Evolutionary conservation across 768 basidiomycete species (phyloP).

Genomic region (Pleurotus djamor): DNA sequence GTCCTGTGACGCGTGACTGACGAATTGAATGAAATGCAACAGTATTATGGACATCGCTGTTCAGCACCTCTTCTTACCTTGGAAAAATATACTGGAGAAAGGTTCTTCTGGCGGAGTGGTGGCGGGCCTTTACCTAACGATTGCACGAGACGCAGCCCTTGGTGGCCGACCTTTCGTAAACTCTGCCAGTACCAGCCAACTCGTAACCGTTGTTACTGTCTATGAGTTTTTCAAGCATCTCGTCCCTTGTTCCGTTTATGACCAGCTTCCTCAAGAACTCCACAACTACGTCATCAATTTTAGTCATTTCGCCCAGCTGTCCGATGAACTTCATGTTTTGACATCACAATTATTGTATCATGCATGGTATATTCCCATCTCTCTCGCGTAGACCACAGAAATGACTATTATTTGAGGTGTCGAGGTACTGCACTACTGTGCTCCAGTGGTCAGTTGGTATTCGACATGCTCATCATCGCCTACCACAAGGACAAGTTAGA

Average conservation of each 20-base stretch:
- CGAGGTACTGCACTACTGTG: constrained; percentile 4
- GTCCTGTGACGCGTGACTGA: too few relatives aligned
- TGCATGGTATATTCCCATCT: not conserved
- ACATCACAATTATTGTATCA: not conserved
- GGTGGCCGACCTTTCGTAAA: not conserved
- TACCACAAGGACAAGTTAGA: constrained; percentile 2
- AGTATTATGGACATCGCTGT: not conserved
- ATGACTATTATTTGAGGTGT: not conserved
- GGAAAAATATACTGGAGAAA: not conserved
- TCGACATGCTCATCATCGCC: constrained; percentile 1
- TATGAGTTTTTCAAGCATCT: not conserved
- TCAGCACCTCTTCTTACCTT: not conserved
- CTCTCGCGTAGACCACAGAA: not conserved
- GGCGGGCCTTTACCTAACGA: not conserved
- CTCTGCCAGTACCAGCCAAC: not conserved
- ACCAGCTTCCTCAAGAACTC: not conserved
- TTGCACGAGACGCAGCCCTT: constrained; percentile 1
- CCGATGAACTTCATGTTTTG: not conserved
- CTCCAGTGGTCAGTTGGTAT: not conserved
- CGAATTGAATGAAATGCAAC: too few relatives aligned
- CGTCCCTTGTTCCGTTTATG: not conserved
- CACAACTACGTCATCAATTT: constrained; percentile 2
- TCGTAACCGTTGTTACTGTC: not conserved
- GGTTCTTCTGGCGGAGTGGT: not conserved
- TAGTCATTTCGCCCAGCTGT: constrained; percentile 5